phyloP scores from a whole-genome alignment of 495 filamentous ascomycete genomes.

The Hypoxylon trugodes region DNA sequence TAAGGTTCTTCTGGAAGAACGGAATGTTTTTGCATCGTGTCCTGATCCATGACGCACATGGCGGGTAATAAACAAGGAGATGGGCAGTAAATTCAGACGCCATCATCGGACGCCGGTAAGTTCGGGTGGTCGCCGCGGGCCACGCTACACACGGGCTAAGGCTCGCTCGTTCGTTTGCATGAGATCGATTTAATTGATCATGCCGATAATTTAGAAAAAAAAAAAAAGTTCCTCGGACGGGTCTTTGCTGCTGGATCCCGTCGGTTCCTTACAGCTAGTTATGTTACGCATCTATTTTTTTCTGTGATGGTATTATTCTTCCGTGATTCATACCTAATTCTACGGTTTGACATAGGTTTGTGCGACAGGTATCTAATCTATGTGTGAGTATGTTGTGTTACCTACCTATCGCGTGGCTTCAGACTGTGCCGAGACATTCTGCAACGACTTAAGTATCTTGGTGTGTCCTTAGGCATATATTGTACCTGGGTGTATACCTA shows the following conservation, averaged over 20 bases:
- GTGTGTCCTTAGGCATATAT: no score
- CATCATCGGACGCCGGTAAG: constrained; percentile 13
- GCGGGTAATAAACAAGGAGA: not conserved
- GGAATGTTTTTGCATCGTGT: constrained; percentile 1
- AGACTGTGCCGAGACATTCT: constrained; percentile 32
- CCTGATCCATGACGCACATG: constrained; percentile 5
- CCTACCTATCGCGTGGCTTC: constrained; percentile 15
- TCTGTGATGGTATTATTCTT: no score
- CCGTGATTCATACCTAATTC: no score
- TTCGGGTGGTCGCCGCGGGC: constrained; percentile 1
- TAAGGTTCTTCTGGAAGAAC: not conserved
- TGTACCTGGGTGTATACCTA: no score
- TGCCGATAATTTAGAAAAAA: no score
- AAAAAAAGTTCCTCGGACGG: no score
- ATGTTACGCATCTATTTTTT: not conserved
- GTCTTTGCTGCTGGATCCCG: constrained; percentile 7
- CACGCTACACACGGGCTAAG: no score
- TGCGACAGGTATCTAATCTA: not conserved
- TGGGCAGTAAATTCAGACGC: constrained; percentile 16
- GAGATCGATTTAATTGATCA: constrained; percentile 2
- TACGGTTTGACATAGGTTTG: not conserved
- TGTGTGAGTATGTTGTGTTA: constrained; percentile 6
- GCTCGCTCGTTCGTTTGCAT: constrained; percentile 10
- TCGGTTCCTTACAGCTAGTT: constrained; percentile 11
- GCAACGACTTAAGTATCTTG: no score